phyloP scores from a whole-genome alignment of 257 asterid genomes.

The Catharanthus roseus region DNA sequence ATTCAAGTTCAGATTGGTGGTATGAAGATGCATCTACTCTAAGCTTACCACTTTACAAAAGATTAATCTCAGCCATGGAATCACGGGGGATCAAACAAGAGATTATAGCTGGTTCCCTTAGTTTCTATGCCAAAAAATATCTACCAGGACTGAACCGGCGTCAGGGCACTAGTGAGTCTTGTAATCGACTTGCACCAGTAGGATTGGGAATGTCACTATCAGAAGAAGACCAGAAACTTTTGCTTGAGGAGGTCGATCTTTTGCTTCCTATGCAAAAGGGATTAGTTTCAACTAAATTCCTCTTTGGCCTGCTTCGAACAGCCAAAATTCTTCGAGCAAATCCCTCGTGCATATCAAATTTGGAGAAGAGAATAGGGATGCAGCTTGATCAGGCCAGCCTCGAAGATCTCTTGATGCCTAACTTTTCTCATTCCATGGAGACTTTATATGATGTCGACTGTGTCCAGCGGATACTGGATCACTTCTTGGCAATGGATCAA shows the following conservation, averaged over 20 bases:
- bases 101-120: slow-evolving; percentile 67
- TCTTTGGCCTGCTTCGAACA: slow-evolving; percentile 77
- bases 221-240: slow-evolving; percentile 78
- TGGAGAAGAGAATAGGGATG: slow-evolving; percentile 82
- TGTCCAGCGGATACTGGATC: slow-evolving; percentile 71
- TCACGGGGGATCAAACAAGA: slow-evolving; percentile 64
- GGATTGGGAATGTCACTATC: slow-evolving; percentile 42
- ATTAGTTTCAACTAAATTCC: slow-evolving; percentile 57
- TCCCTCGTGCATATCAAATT: slow-evolving; percentile 47
- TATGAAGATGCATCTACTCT: slow-evolving; percentile 82
- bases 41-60: slow-evolving; percentile 64
- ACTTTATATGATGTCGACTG: slow-evolving; percentile 92
- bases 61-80: slow-evolving; percentile 69
- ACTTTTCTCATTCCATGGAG: slow-evolving; percentile 79
- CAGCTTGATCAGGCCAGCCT: slow-evolving; percentile 94
- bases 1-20: slow-evolving; percentile 87
- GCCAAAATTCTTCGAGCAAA: slow-evolving; percentile 75
- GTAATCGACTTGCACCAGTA: slow-evolving; percentile 40
- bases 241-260: slow-evolving; percentile 72
- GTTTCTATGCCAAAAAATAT: slow-evolving; percentile 61
- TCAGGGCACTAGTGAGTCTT: slow-evolving; percentile 43
- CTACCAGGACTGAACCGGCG: slow-evolving; percentile 81
- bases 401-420: slow-evolving; percentile 95
- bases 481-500: slow-evolving; percentile 79
- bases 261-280: slow-evolving; percentile 85